A percentile compares a stretch with the other conserved stretches of the same genome.
These are phyloP conservation scores for Paulownia fortunei DNA, from an alignment of 257 asterid species.

Conservation along the genomic window DNA sequence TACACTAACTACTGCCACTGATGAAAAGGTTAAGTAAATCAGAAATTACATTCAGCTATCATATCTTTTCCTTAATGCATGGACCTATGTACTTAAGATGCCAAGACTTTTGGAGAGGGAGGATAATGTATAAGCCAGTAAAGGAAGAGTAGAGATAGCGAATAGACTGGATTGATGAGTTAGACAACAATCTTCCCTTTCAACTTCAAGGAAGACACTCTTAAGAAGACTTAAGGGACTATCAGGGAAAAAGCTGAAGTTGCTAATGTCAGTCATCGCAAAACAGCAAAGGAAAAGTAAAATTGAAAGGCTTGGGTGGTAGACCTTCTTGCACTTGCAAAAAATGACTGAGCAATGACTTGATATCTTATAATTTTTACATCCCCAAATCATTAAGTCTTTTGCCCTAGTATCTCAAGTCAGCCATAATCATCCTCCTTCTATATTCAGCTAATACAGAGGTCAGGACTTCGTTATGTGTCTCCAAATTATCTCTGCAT, in stretches of 20 bases:
- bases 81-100: not conserved
- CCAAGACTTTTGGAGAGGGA: conserved; percentile 6
- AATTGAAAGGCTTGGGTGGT: too few relatives aligned
- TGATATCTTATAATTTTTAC: not conserved
- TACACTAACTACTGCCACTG: conserved; percentile 1
- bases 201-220: too few relatives aligned
- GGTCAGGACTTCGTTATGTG: too few relatives aligned
- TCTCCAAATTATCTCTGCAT: too few relatives aligned
- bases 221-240: too few relatives aligned
- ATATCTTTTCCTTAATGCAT: not conserved
- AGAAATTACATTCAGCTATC: not conserved
- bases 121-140: not conserved
- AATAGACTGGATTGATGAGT: not conserved
- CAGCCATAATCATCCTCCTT: not conserved
- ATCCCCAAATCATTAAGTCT: not conserved
- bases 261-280: too few relatives aligned
- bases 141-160: not conserved
- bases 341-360: not conserved
- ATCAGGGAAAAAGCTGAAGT: too few relatives aligned
- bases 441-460: too few relatives aligned
- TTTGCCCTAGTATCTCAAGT: not conserved
- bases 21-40: not conserved
- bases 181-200: not conserved
- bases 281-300: too few relatives aligned
- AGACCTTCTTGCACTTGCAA: too few relatives aligned